phyloP scores from a whole-genome alignment of 1,139 yeast species.

The Diutina mesorugosa region DNA sequence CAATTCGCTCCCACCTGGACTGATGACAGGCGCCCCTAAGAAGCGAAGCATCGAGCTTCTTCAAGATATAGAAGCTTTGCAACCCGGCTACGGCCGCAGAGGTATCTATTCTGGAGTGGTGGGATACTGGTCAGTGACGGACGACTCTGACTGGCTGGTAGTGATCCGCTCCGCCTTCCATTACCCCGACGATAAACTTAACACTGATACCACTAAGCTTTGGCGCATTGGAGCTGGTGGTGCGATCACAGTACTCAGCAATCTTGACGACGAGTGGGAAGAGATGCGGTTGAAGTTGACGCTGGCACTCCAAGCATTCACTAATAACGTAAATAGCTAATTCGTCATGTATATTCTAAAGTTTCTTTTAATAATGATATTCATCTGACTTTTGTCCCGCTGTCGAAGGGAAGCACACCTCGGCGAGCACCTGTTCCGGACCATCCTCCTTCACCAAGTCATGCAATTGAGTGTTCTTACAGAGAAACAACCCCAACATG shows the following conservation, averaged over 20 bases:
- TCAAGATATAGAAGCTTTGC: constrained; percentile 33
- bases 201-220: constrained; percentile 12
- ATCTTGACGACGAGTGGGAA: constrained; percentile 75
- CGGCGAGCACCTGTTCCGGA: constrained; percentile 34
- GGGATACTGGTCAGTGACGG: constrained; percentile 89
- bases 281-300: constrained; percentile 78
- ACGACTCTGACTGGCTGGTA: constrained; percentile 93
- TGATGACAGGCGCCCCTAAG: constrained; percentile 99
- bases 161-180: constrained; percentile 74
- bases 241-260: constrained; percentile 85
- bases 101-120: constrained; percentile 92
- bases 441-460: constrained; percentile 28
- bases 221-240: constrained; percentile 99
- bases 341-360: neutral
- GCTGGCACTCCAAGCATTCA: constrained; percentile 58
- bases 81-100: constrained; percentile 36
- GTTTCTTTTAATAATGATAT: constrained; percentile 17
- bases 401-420: constrained; percentile 56
- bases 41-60: constrained; percentile 80
- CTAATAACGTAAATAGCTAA: neutral
- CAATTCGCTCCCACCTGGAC: constrained; percentile 88
- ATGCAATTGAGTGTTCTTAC: constrained; percentile 48
- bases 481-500: constrained; percentile 62
- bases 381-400: constrained; percentile 20
- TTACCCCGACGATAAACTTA: constrained; percentile 38